phyloP scores from a whole-genome alignment of 2,329 filamentous ascomycete genomes.

The Phialemoniopsis sp. region DNA sequence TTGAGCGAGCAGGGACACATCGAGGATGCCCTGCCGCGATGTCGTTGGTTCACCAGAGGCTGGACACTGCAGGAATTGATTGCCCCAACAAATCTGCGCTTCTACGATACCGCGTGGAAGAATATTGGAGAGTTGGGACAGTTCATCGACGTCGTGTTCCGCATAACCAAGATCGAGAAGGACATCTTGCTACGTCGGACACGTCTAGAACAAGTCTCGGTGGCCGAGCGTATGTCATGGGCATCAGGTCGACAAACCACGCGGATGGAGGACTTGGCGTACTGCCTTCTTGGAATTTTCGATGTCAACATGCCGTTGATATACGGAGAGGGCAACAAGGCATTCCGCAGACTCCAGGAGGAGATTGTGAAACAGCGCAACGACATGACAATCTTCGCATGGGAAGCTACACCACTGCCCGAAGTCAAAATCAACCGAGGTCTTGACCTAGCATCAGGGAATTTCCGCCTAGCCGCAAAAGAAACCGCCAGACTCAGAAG shows the following conservation, averaged over 20 bases:
- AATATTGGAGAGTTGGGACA: conserved; percentile 16
- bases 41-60: conserved; percentile 9
- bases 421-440: no score
- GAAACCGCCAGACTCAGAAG: no score
- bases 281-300: conserved; percentile 12
- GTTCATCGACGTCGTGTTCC: no score
- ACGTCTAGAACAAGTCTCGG: not conserved
- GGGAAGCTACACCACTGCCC: not conserved
- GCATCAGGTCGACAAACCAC: conserved; percentile 10
- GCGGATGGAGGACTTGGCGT: conserved; percentile 10
- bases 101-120: conserved; percentile 14
- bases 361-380: conserved; percentile 6
- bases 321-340: conserved; percentile 13
- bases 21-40: not conserved
- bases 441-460: no score
- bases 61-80: conserved; percentile 15
- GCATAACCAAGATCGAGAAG: no score
- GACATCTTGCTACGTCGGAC: no score
- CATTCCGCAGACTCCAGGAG: conserved; percentile 11
- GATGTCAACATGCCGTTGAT: conserved; percentile 11
- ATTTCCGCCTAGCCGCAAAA: no score
- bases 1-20: not conserved
- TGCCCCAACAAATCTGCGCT: conserved; percentile 18
- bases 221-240: conserved; percentile 12
- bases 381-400: conserved; percentile 8